Conservation (phyloP, 1,139 yeast species). For the Wickerhamiella infanticola region DNA sequence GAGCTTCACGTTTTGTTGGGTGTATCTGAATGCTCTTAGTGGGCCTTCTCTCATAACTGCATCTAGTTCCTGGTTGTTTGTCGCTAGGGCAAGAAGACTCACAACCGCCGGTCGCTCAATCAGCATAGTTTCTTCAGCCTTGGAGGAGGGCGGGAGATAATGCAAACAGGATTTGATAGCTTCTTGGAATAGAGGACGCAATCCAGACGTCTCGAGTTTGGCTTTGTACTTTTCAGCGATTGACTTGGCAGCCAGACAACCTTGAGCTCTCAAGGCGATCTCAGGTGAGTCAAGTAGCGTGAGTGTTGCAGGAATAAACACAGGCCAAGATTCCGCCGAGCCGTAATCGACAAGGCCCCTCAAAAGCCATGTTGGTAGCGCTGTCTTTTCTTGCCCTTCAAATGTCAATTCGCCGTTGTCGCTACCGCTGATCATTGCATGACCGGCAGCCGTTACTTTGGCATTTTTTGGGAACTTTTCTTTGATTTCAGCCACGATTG, state of each 20-base stretch:
- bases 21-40: slow-evolving; percentile 17
- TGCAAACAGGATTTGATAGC: slow-evolving; percentile 29
- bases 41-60: slow-evolving; percentile 18
- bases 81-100: slow-evolving; percentile 10
- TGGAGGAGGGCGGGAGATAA: slow-evolving; percentile 29
- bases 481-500: neutral
- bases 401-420: no score
- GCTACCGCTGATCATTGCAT: neutral
- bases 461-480: neutral
- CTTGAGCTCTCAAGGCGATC: slow-evolving; percentile 30
- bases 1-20: slow-evolving; percentile 15
- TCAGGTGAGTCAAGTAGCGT: slow-evolving; percentile 39
- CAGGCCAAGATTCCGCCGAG: slow-evolving; percentile 25
- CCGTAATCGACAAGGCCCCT: neutral
- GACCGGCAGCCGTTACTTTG: neutral
- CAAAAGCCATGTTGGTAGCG: neutral
- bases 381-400: neutral
- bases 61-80: slow-evolving; percentile 11
- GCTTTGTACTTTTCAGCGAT: slow-evolving; percentile 19
- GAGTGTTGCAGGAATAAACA: slow-evolving; percentile 34
- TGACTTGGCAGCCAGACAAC: slow-evolving; percentile 25
- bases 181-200: slow-evolving; percentile 30
- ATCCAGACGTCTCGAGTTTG: slow-evolving; percentile 28
- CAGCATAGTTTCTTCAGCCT: slow-evolving; percentile 4
- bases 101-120: slow-evolving; percentile 9